Evolutionary conservation across 176 grass and related monocot genomes (phyloP).

Genomic region (Aegilops tauschii): DNA sequence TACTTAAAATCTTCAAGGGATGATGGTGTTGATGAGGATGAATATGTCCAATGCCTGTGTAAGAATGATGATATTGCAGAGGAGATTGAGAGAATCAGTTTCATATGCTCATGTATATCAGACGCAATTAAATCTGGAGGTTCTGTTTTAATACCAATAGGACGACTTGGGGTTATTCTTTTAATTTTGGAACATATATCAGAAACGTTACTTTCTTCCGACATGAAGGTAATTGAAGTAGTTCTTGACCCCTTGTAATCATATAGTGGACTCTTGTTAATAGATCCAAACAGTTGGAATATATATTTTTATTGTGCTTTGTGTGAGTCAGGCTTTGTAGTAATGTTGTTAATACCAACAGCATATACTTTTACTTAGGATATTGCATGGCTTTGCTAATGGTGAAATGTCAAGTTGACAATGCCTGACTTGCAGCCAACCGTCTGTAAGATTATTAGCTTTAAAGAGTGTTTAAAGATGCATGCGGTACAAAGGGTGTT

Average conservation of each 20-base stretch:
- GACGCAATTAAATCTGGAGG: constrained; percentile 72
- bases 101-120: constrained; percentile 76
- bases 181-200: constrained; percentile 74
- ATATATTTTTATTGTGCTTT: no score
- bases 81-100: constrained; percentile 76
- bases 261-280: neutral
- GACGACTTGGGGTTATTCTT: constrained; percentile 55
- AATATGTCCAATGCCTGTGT: constrained; percentile 25
- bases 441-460: neutral
- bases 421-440: neutral
- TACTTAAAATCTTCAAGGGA: constrained; percentile 25
- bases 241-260: neutral
- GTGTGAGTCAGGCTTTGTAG: no score
- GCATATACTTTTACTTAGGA: neutral
- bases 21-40: constrained; percentile 39
- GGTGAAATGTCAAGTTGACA: constrained; percentile 13
- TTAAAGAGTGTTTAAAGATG: constrained; percentile 2
- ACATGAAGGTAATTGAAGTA: constrained; percentile 53
- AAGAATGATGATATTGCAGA: constrained; percentile 70
- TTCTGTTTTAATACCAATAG: constrained; percentile 75
- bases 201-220: constrained; percentile 41
- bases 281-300: no score
- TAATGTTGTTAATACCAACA: neutral
- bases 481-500: neutral
- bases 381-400: constrained; percentile 4